Conservation (phyloP, 345 rosid species). For the Euphorbia pulcherrima region DNA sequence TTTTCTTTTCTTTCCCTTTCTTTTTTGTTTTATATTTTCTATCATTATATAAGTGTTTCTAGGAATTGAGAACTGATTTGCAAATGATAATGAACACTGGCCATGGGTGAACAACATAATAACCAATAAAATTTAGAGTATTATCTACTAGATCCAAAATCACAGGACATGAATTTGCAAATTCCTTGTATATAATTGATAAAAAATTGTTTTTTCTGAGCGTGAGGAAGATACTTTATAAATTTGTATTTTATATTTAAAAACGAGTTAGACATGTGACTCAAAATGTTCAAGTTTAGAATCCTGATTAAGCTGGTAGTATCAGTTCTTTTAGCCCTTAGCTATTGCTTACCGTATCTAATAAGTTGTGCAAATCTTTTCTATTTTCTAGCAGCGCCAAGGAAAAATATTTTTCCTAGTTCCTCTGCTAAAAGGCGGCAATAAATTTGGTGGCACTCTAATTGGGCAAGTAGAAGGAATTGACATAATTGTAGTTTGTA, state of each 20-base stretch:
- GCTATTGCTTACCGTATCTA: too few species aligned
- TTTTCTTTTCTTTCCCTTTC: neutral
- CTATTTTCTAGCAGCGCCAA: slow-evolving; percentile 29
- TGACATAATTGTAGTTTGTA: slow-evolving; percentile 15
- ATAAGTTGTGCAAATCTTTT: neutral
- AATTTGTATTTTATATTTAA: too few species aligned
- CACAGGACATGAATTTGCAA: neutral
- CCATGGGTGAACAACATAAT: too few species aligned
- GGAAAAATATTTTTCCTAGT: slow-evolving; percentile 26
- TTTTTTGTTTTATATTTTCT: neutral
- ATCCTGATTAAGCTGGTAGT: neutral
- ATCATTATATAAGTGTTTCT: neutral
- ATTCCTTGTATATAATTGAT: too few species aligned
- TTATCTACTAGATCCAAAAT: neutral
- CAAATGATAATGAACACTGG: neutral
- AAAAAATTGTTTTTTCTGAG: neutral
- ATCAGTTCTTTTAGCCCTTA: neutral
- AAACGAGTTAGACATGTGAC: neutral
- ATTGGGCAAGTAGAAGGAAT: neutral
- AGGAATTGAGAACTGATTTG: neutral
- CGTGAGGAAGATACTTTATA: neutral
- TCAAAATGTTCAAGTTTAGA: neutral
- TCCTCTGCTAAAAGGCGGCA: slow-evolving; percentile 40
- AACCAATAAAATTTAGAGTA: too few species aligned
- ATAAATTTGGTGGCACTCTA: neutral